Conservation (phyloP, 2,329 filamentous ascomycete genomes). For the Acrodontium crateriforme region DNA sequence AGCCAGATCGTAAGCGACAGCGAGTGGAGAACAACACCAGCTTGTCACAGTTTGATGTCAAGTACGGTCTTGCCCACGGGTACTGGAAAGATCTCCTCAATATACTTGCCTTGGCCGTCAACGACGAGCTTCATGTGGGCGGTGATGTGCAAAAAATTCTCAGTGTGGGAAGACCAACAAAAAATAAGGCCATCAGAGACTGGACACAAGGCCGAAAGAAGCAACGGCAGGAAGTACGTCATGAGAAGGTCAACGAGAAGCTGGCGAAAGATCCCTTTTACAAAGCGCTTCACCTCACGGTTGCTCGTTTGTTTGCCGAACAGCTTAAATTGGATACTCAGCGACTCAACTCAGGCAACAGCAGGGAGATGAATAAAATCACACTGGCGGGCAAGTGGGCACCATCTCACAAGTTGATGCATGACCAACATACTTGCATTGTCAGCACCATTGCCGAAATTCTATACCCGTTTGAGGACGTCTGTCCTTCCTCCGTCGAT, state of each 20-base stretch:
- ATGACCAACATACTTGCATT: constrained; percentile 46
- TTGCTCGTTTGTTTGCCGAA: constrained; percentile 43
- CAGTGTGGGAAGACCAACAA: constrained; percentile 8
- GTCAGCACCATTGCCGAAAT: constrained; percentile 44
- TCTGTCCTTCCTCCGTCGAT: constrained; percentile 21
- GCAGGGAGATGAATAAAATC: constrained; percentile 30
- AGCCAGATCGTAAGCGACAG: constrained; percentile 9
- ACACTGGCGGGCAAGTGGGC: constrained; percentile 50
- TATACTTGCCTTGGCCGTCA: constrained; percentile 38
- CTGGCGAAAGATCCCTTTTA: constrained; percentile 35
- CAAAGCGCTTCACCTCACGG: constrained; percentile 36
- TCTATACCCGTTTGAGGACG: constrained; percentile 29
- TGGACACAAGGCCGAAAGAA: constrained; percentile 18
- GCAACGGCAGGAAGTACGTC: constrained; percentile 24
- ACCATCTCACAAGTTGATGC: constrained; percentile 39
- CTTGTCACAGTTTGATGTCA: constrained; percentile 15
- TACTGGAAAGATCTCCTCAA: constrained; percentile 52
- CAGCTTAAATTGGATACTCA: constrained; percentile 38
- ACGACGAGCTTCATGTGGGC: constrained; percentile 32
- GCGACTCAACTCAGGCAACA: constrained; percentile 27
- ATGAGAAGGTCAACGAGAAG: constrained; percentile 28
- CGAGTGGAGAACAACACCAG: constrained; percentile 7
- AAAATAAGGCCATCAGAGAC: constrained; percentile 10
- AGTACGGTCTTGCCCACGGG: constrained; percentile 37
- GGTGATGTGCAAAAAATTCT: constrained; percentile 23